phyloP scores from a whole-genome alignment of 495 filamentous ascomycete genomes.

The Trichoderma parareesei region DNA sequence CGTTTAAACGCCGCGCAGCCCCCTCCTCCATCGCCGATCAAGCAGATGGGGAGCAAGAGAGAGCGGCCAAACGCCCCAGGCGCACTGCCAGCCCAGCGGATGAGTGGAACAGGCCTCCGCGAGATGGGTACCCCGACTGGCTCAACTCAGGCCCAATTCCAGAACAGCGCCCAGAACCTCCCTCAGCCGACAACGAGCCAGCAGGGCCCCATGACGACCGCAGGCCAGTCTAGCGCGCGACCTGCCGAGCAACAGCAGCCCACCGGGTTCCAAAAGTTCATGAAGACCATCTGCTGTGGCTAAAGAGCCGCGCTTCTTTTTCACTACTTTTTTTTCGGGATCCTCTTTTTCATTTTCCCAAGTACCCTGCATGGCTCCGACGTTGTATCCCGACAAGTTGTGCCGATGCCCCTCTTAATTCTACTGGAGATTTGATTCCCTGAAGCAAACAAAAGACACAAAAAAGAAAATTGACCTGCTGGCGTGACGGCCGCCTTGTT shows the following conservation, averaged over 20 bases:
- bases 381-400: conserved; percentile 4
- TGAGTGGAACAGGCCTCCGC: conserved; percentile 56
- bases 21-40: conserved; percentile 81
- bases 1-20: conserved; percentile 97
- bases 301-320: conserved; percentile 30
- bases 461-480: not conserved
- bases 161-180: conserved; percentile 80
- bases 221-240: conserved; percentile 32
- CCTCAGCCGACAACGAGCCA: conserved; percentile 57
- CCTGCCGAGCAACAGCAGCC: conserved; percentile 36
- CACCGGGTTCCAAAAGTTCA: conserved; percentile 60
- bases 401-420: conserved; percentile 7
- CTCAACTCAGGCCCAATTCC: conserved; percentile 84
- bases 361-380: conserved; percentile 1
- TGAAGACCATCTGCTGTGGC: conserved; percentile 79
- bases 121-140: conserved; percentile 71
- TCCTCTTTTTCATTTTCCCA: not conserved
- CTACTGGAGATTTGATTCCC: not conserved
- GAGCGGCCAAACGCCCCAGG: conserved; percentile 71
- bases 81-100: conserved; percentile 67
- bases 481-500: not conserved
- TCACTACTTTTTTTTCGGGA: not conserved
- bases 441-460: too few relatives aligned
- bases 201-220: conserved; percentile 45
- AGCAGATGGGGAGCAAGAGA: conserved; percentile 65